Percentiles rank a stretch among this genome's conserved stretches.
These are phyloP conservation scores for Paraleonurus japonicus DNA, from an alignment of 257 asterid genomes.

Conservation along the genomic window DNA sequence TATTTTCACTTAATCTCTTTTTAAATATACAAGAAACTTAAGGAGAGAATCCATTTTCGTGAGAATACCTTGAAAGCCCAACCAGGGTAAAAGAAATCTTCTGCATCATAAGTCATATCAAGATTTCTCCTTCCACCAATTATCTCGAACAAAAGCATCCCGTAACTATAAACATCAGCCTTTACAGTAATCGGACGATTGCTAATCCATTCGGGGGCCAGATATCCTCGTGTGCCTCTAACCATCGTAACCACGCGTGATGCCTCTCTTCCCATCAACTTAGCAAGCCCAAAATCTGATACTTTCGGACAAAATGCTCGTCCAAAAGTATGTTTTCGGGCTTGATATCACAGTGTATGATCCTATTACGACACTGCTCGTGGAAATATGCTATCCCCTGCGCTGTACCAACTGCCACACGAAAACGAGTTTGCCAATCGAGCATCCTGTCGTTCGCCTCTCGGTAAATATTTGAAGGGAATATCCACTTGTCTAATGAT, in stretches of 20 bases:
- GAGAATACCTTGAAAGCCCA: constrained; percentile 90
- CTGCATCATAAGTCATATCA: constrained; percentile 74
- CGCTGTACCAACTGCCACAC: constrained; percentile 77
- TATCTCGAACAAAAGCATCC: constrained; percentile 86
- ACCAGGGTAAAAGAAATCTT: constrained; percentile 87
- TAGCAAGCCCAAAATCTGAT: constrained; percentile 91
- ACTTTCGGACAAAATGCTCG: constrained; percentile 81
- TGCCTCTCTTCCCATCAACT: constrained; percentile 92
- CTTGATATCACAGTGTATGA: constrained; percentile 89
- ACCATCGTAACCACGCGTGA: constrained; percentile 83
- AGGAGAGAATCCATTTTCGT: background rate
- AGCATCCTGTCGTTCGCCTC: constrained; percentile 37
- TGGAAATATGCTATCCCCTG: constrained; percentile 91
- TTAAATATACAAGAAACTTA: too few species aligned
- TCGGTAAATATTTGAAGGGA: constrained; percentile 39
- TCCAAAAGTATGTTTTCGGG: constrained; percentile 89
- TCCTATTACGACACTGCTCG: constrained; percentile 86
- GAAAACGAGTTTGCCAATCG: constrained; percentile 75
- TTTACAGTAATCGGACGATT: constrained; percentile 83
- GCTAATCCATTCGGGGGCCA: constrained; percentile 93
- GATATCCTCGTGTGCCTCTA: constrained; percentile 83
- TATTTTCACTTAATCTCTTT: background rate
- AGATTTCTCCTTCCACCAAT: constrained; percentile 88
- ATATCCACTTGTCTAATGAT: constrained; percentile 88
- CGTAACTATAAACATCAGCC: constrained; percentile 91